These are phyloP conservation scores for Trifolium pratense DNA, from an alignment of 306 rosid species.

Conservation along the genomic window DNA sequence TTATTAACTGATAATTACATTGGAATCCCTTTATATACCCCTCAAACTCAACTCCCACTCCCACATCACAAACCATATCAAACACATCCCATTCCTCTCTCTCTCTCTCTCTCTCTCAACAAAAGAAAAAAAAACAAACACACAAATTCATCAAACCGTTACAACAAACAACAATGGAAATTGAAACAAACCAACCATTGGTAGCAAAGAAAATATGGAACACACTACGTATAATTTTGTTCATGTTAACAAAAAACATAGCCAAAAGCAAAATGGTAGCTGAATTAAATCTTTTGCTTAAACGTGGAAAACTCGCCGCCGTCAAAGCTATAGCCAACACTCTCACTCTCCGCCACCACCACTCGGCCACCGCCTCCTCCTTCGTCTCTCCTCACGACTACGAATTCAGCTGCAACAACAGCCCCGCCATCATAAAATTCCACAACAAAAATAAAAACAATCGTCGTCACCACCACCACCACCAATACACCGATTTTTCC, in stretches of 20 bases:
- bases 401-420: slow-evolving; percentile 94
- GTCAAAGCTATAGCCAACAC: slow-evolving; percentile 63
- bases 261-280: slow-evolving; percentile 63
- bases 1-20: not conserved
- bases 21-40: slow-evolving; percentile 7
- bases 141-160: not conserved
- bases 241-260: slow-evolving; percentile 72
- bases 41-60: not conserved
- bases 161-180: slow-evolving; percentile 59
- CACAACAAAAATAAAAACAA: slow-evolving; percentile 32
- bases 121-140: not conserved
- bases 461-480: slow-evolving; percentile 38
- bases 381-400: slow-evolving; percentile 71
- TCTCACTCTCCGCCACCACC: slow-evolving; percentile 54
- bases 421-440: slow-evolving; percentile 60
- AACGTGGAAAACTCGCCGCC: slow-evolving; percentile 79
- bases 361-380: slow-evolving; percentile 50
- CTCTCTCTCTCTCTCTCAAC: not conserved
- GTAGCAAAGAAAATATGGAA: slow-evolving; percentile 70
- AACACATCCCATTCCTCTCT: not conserved
- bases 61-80: not conserved
- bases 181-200: slow-evolving; percentile 51
- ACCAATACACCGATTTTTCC: slow-evolving; percentile 53
- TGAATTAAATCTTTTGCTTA: slow-evolving; percentile 61
- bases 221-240: slow-evolving; percentile 57